Percentiles rank a stretch among this genome's conserved stretches.
Conservation (phyloP, 2,329 filamentous ascomycete species). For the Fusarium haematococcum region DNA sequence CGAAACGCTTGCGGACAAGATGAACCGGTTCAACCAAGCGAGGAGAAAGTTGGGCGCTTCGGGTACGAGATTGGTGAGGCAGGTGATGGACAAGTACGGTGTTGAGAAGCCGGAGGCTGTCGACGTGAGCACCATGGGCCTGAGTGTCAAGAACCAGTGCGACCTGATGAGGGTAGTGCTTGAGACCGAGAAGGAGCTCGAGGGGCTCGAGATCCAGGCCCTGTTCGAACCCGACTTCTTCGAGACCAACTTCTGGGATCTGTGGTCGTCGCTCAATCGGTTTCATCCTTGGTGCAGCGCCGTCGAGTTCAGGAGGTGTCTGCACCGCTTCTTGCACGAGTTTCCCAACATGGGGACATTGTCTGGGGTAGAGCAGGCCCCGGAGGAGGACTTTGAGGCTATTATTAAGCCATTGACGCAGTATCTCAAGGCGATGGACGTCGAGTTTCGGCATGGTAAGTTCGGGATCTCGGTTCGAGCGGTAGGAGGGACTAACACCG, state of each 20-base stretch:
- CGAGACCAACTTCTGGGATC: constrained; percentile 45
- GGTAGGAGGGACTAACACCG: constrained; percentile 14
- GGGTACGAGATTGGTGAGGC: constrained; percentile 40
- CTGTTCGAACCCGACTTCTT: constrained; percentile 44
- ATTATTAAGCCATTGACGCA: constrained; percentile 43
- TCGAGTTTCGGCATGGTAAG: constrained; percentile 44
- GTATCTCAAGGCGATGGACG: constrained; percentile 44
- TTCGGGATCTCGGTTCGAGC: not conserved
- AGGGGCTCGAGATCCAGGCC: constrained; percentile 43
- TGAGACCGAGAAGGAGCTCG: constrained; percentile 41
- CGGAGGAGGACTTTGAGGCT: constrained; percentile 43
- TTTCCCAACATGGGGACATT: constrained; percentile 44
- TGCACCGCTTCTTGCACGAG: constrained; percentile 43
- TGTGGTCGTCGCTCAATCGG: constrained; percentile 44
- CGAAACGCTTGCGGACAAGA: constrained; percentile 39
- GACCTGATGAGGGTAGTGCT: constrained; percentile 45
- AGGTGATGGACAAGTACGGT: constrained; percentile 29
- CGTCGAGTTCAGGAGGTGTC: constrained; percentile 43
- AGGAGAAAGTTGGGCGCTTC: constrained; percentile 41
- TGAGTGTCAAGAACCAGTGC: constrained; percentile 46
- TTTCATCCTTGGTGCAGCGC: constrained; percentile 46
- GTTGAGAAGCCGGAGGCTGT: constrained; percentile 39
- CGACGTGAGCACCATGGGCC: constrained; percentile 41
- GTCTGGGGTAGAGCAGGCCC: constrained; percentile 42
- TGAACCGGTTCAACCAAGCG: constrained; percentile 39